Conservation (phyloP, 1,139 yeast genomes). For the Taiozyma sp. region DNA sequence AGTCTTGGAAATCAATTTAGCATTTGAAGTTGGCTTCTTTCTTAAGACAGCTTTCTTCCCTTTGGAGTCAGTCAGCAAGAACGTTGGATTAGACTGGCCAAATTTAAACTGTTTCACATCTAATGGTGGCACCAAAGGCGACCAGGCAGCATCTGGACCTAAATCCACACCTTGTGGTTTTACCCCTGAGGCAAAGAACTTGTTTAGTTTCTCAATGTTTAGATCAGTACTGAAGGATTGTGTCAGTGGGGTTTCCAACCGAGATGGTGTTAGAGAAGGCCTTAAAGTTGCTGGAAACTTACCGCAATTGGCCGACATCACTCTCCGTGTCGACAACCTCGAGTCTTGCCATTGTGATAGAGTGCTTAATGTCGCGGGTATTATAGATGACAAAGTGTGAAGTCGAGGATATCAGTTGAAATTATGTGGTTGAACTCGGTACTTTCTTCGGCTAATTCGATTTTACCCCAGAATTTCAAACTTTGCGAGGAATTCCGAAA, state of each 20-base stretch:
- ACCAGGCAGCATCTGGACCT: slow-evolving; percentile 7
- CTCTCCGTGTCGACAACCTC: slow-evolving; percentile 20
- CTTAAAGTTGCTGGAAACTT: neutral
- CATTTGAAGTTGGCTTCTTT: slow-evolving; percentile 56
- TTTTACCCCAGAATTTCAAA: neutral
- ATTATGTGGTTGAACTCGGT: neutral
- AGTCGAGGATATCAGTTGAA: too few species aligned
- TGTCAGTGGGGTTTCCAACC: neutral
- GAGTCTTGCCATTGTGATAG: neutral
- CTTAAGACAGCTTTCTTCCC: slow-evolving; percentile 48
- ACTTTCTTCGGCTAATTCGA: neutral
- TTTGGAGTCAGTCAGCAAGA: slow-evolving; percentile 40
- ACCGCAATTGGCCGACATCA: slow-evolving; percentile 21
- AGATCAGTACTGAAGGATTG: slow-evolving; percentile 5
- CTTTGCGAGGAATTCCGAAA: neutral
- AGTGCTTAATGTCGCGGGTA: too few species aligned
- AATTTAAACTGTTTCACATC: slow-evolving; percentile 50
- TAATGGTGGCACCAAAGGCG: slow-evolving; percentile 20
- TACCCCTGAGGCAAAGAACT: slow-evolving; percentile 3
- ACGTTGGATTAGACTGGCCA: slow-evolving; percentile 70
- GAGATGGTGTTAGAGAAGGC: too few species aligned
- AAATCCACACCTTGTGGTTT: slow-evolving; percentile 7
- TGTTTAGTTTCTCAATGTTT: slow-evolving; percentile 4
- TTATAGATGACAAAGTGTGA: neutral
- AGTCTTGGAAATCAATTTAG: slow-evolving; percentile 47